These are phyloP conservation scores for Myrmaecium sp. DNA, from an alignment of 2,329 filamentous ascomycete genomes.

Conservation along the genomic window DNA sequence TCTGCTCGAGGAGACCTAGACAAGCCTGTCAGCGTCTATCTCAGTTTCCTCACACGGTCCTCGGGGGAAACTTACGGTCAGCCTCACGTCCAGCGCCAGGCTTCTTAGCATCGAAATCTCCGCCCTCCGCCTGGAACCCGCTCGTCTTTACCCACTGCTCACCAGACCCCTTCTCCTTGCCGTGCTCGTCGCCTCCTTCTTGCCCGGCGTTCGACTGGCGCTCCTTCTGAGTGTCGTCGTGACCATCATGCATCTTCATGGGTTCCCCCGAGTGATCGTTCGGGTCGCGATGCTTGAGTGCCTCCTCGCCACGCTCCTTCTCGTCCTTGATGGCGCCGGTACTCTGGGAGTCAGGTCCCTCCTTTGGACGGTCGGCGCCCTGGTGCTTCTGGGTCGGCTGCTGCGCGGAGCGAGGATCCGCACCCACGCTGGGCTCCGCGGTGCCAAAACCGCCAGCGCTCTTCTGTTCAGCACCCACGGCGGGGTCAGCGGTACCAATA, in stretches of 20 bases:
- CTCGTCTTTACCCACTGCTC: slow-evolving; percentile 40
- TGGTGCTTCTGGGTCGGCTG: slow-evolving; percentile 15
- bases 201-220: slow-evolving; percentile 8
- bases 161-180: slow-evolving; percentile 28
- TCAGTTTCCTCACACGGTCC: slow-evolving; percentile 10
- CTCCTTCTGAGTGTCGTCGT: slow-evolving; percentile 6
- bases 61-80: slow-evolving; percentile 33
- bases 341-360: slow-evolving; percentile 16
- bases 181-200: slow-evolving; percentile 10
- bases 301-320: slow-evolving; percentile 9
- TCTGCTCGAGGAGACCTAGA: slow-evolving; percentile 36
- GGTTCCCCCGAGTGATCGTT: slow-evolving; percentile 13
- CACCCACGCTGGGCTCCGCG: slow-evolving; percentile 9
- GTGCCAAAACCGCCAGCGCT: slow-evolving; percentile 6
- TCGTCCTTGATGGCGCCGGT: slow-evolving; percentile 8
- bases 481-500: no score
- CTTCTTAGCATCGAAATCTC: slow-evolving; percentile 43
- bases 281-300: slow-evolving; percentile 8
- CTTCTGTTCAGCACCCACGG: neutral
- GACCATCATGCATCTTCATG: slow-evolving; percentile 10
- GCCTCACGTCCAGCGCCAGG: slow-evolving; percentile 51
- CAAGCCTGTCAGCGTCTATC: slow-evolving; percentile 18
- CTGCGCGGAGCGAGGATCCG: slow-evolving; percentile 9
- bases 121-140: slow-evolving; percentile 46
- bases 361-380: slow-evolving; percentile 16